phyloP scores from a whole-genome alignment of 495 filamentous ascomycete species.

The Aspergillus asperescens region DNA sequence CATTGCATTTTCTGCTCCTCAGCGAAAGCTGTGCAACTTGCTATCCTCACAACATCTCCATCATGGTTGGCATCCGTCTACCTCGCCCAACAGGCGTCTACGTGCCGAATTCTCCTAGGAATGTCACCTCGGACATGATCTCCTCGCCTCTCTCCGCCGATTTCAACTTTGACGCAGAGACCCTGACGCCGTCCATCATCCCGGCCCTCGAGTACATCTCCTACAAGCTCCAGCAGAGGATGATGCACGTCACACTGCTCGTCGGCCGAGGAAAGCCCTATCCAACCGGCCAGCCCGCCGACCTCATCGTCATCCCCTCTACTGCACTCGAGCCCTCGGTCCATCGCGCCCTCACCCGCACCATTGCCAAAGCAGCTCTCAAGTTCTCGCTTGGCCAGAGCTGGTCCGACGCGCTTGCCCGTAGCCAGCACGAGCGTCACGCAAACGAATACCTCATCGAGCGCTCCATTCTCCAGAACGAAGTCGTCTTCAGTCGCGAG shows the following conservation, averaged over 20 bases:
- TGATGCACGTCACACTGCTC: conserved; percentile 45
- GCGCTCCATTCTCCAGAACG: conserved; percentile 62
- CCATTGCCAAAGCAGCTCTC: conserved; percentile 36
- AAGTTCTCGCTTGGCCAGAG: conserved; percentile 43
- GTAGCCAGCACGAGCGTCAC: conserved; percentile 34
- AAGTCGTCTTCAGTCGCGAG: conserved; percentile 64
- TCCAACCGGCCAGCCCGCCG: conserved; percentile 37
- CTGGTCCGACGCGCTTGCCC: conserved; percentile 39
- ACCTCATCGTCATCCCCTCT: conserved; percentile 44
- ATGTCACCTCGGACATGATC: conserved; percentile 41
- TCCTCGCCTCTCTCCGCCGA: conserved; percentile 40
- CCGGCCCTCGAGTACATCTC: conserved; percentile 49
- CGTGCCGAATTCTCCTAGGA: conserved; percentile 34
- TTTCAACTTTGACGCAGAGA: conserved; percentile 42
- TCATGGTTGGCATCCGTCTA: conserved; percentile 43
- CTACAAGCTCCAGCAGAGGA: conserved; percentile 40
- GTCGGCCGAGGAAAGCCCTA: conserved; percentile 45
- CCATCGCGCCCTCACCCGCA: conserved; percentile 36
- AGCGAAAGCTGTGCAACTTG: conserved; percentile 2
- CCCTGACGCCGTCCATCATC: conserved; percentile 36
- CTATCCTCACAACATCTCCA: not conserved
- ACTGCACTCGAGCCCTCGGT: conserved; percentile 34
- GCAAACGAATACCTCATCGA: conserved; percentile 52
- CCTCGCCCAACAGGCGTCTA: conserved; percentile 40
- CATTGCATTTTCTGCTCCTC: too few relatives aligned